These are phyloP conservation scores for Raddia distichophylla DNA, from an alignment of 176 grass and related monocot species.

Conservation along the genomic window DNA sequence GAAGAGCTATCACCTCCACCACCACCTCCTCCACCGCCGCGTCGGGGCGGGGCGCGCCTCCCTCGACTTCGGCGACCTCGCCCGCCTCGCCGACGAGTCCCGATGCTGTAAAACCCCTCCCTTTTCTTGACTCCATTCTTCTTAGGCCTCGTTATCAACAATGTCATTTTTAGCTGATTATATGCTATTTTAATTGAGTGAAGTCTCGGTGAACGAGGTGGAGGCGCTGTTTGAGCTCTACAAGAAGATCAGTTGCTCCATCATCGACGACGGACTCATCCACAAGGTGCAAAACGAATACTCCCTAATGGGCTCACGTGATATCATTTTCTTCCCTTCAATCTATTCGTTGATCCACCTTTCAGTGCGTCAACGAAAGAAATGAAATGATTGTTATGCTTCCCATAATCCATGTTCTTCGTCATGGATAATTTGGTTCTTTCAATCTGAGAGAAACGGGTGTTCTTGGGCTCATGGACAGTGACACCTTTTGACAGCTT, in stretches of 20 bases:
- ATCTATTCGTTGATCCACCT: not conserved
- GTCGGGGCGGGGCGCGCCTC: not conserved
- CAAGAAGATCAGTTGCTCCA: slow-evolving; percentile 84
- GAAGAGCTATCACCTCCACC: not conserved
- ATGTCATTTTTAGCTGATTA: slow-evolving; percentile 31
- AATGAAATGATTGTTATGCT: not conserved
- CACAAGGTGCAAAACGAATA: slow-evolving; percentile 63
- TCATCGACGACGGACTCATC: slow-evolving; percentile 79
- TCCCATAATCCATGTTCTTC: not conserved
- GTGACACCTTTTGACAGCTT: not conserved
- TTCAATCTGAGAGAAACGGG: not conserved
- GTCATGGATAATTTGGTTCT: not conserved
- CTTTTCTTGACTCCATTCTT: not conserved
- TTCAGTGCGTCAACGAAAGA: not conserved
- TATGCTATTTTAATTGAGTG: not conserved
- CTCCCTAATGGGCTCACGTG: not conserved
- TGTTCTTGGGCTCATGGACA: not conserved
- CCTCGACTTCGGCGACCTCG: slow-evolving; percentile 42
- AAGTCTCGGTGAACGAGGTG: slow-evolving; percentile 86
- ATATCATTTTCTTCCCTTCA: not conserved
- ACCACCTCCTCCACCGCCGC: not conserved
- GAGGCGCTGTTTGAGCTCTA: slow-evolving; percentile 85
- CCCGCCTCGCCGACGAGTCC: slow-evolving; percentile 69
- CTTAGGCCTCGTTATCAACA: not conserved
- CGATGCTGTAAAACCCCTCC: slow-evolving; percentile 54